phyloP scores from a whole-genome alignment of 306 rosid species.

The Carpinus viminea region DNA sequence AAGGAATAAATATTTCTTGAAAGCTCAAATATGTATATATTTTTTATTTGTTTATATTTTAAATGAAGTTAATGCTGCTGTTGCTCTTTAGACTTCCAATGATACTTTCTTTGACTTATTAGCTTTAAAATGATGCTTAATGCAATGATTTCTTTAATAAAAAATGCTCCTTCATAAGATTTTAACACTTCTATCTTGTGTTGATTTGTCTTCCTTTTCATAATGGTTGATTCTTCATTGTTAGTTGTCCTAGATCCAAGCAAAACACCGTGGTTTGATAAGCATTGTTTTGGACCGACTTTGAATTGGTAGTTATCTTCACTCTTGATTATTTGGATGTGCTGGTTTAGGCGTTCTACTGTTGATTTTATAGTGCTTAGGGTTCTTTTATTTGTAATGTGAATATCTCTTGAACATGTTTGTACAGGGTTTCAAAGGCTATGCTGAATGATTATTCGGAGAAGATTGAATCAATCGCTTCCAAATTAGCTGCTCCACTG shows the following conservation, averaged over 20 bases:
- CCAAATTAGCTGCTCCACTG: slow-evolving; percentile 47
- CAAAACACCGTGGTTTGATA: neutral
- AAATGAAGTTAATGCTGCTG: too few species aligned
- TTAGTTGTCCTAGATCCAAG: neutral
- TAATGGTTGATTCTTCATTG: slow-evolving; percentile 2
- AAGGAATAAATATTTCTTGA: too few species aligned
- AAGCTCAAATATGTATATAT: too few species aligned
- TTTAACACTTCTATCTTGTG: neutral
- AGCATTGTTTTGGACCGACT: neutral
- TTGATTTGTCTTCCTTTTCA: neutral
- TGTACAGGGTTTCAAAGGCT: slow-evolving; percentile 77
- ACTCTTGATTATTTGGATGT: neutral
- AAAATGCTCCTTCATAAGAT: neutral
- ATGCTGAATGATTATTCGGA: slow-evolving; percentile 69
- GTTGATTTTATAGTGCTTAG: slow-evolving; percentile 2
- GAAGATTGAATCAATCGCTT: slow-evolving; percentile 83
- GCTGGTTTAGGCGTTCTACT: slow-evolving; percentile 8
- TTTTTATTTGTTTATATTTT: too few species aligned
- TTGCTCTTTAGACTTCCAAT: too few species aligned
- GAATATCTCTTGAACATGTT: slow-evolving; percentile 15
- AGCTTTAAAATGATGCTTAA: too few species aligned
- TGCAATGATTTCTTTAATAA: neutral
- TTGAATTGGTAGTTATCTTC: neutral
- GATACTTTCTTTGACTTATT: too few species aligned
- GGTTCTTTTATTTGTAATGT: slow-evolving; percentile 18